Base-by-base conservation (phyloP, 306 rosid genomes). In the Pyrus betulifolia region DNA sequence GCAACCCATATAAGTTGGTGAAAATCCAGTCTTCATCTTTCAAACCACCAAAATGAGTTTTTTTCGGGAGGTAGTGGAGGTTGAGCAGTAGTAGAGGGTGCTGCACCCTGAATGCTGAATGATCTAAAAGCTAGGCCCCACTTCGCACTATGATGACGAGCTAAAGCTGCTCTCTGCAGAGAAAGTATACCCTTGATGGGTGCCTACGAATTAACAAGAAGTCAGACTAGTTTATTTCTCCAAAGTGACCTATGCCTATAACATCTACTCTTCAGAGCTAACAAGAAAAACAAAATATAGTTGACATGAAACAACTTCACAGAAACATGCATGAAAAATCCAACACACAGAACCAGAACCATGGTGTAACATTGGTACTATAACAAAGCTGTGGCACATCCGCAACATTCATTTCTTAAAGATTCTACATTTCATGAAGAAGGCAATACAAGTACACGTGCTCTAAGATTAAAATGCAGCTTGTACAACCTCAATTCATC, bases 1-100 rank as follows among this genome's bases (percentile, higher is more conserved):
- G 89, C 81, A 90, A 28, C 46, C 99, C 99, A 72, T 95, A 95
- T 73, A 95, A 67, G 89, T 95, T 92, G 25, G 99, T 95, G 61
- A 95, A 95, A 67, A 95, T 95, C 71, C 97, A 88, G 83, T 95
- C 99, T 88, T 95, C 99, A 71, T 95, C 99, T 82, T 87, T 92
- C 74, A 95, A 88, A 57, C 97, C 97, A 70, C 99, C 97, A 80
- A 95, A 95, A 85, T 95, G 99, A 74, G 99, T 95, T 82, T 89
- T 6, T 95, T 89, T 92, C 96, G 0, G 93, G 92, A 14, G 97
- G 97, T 55, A 97, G 97, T 59, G 96, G 95, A 30, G 97, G 90
- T 85, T 90, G 97, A 23, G 97, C 91, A 52, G 91, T 84, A 72
- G 70, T 67, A 70, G 84, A 61, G 17, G 70, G 13, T 70, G n/a